Percentiles rank a stretch among this genome's conserved stretches.
These are phyloP conservation scores for Hypoxylon cercidicola DNA, from an alignment of 495 filamentous ascomycete genomes.

Conservation along the genomic window DNA sequence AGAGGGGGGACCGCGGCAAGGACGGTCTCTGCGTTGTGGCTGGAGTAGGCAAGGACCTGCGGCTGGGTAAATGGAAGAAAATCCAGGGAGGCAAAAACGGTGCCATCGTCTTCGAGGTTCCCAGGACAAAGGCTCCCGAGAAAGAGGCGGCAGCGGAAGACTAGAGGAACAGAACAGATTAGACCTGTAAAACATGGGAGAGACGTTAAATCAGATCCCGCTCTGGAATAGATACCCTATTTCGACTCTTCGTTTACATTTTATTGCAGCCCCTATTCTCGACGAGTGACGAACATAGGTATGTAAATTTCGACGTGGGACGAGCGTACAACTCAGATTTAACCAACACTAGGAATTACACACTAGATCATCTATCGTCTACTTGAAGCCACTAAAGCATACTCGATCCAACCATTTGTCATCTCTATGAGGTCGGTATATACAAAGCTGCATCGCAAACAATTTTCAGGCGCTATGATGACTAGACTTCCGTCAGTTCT, in stretches of 20 bases:
- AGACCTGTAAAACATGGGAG: conserved; percentile 16
- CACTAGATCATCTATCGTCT: background rate
- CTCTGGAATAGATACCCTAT: conserved; percentile 41
- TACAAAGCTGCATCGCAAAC: background rate
- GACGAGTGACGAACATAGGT: background rate
- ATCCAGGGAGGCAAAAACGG: conserved; percentile 75
- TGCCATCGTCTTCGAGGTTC: conserved; percentile 82
- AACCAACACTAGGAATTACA: too few species aligned
- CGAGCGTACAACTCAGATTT: too few species aligned
- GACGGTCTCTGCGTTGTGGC: conserved; percentile 83
- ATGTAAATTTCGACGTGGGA: too few species aligned
- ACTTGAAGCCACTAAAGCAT: background rate
- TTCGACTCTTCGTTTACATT: conserved; percentile 14
- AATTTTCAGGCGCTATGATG: background rate
- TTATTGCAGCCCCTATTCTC: background rate
- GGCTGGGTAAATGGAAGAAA: conserved; percentile 79
- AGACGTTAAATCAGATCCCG: conserved; percentile 16
- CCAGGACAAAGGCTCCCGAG: conserved; percentile 51
- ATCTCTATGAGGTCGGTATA: background rate
- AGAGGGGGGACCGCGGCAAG: conserved; percentile 73
- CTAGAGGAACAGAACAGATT: conserved; percentile 16
- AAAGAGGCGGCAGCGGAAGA: conserved; percentile 43
- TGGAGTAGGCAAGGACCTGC: conserved; percentile 85
- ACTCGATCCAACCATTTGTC: background rate
- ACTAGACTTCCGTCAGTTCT: too few species aligned